Conservation (phyloP, 805 yeast genomes). For the Pichia gijzeniarum region DNA sequence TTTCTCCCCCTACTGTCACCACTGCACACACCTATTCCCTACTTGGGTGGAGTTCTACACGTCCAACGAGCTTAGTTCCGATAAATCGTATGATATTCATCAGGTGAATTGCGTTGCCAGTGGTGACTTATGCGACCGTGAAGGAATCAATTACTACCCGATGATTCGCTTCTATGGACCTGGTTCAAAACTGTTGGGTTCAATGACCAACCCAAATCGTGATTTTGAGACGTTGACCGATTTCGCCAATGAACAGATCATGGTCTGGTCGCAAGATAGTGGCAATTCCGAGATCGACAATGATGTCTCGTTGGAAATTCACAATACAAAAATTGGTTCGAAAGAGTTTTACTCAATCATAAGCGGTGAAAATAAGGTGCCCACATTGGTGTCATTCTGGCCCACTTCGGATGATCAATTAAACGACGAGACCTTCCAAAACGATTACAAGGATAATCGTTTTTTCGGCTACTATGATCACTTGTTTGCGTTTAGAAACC, state of each 20-base stretch:
- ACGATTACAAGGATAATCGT: conserved; percentile 29
- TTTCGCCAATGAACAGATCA: conserved; percentile 47
- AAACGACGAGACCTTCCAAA: conserved; percentile 28
- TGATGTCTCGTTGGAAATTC: neutral
- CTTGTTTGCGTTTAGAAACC: conserved; percentile 44
- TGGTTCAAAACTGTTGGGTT: conserved; percentile 32
- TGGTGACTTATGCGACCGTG: conserved; percentile 77
- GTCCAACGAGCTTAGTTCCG: conserved; percentile 39
- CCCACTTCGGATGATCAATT: conserved; percentile 45
- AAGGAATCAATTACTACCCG: conserved; percentile 65
- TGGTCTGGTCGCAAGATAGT: conserved; percentile 31
- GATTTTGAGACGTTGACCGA: conserved; percentile 43
- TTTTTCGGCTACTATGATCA: conserved; percentile 38
- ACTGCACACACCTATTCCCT: conserved; percentile 77
- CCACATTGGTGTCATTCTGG: conserved; percentile 60
- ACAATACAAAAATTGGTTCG: conserved; percentile 16
- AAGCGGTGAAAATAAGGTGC: conserved; percentile 42
- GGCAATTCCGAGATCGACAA: conserved; percentile 33
- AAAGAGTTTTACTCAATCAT: conserved; percentile 41
- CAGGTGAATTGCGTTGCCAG: conserved; percentile 82
- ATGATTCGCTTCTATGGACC: conserved; percentile 64
- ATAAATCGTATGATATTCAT: conserved; percentile 39
- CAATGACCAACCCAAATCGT: conserved; percentile 39
- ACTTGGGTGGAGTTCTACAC: conserved; percentile 67
- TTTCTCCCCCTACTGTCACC: conserved; percentile 83